Conservation (phyloP, 495 filamentous ascomycete genomes). For the Penicillium daleae region DNA sequence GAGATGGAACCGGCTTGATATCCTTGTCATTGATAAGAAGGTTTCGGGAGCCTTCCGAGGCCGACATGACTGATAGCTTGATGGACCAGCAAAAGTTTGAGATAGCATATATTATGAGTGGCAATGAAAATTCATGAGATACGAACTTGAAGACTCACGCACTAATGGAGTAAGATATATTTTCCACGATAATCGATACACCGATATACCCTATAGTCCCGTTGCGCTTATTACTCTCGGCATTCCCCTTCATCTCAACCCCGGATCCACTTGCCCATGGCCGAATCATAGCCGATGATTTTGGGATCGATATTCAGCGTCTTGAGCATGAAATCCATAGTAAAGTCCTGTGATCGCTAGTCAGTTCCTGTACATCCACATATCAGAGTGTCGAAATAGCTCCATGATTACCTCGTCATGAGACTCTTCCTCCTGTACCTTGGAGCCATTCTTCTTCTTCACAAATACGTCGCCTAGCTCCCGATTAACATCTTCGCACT, state of each 20-base stretch:
- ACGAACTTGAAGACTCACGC: neutral
- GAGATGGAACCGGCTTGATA: constrained; percentile 12
- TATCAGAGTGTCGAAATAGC: neutral
- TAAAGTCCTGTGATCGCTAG: constrained; percentile 54
- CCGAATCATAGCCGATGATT: constrained; percentile 65
- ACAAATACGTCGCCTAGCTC: constrained; percentile 30
- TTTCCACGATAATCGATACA: neutral
- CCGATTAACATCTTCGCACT: constrained; percentile 29
- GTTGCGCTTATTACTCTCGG: neutral
- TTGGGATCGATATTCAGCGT: constrained; percentile 66
- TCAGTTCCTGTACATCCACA: neutral
- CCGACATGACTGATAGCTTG: constrained; percentile 1
- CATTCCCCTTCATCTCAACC: constrained; percentile 9
- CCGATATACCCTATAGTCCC: neutral
- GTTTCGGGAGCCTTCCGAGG: constrained; percentile 22
- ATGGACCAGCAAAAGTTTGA: neutral
- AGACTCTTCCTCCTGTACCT: constrained; percentile 34
- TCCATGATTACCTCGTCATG: constrained; percentile 39
- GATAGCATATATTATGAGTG: neutral
- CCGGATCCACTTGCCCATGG: constrained; percentile 56
- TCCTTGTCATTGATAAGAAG: constrained; percentile 26
- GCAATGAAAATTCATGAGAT: neutral
- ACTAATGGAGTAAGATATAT: neutral
- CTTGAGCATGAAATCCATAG: constrained; percentile 73
- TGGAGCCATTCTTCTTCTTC: constrained; percentile 7